Conservation (phyloP, 2,329 filamentous ascomycete species). For the Ophiostoma piceae region DNA sequence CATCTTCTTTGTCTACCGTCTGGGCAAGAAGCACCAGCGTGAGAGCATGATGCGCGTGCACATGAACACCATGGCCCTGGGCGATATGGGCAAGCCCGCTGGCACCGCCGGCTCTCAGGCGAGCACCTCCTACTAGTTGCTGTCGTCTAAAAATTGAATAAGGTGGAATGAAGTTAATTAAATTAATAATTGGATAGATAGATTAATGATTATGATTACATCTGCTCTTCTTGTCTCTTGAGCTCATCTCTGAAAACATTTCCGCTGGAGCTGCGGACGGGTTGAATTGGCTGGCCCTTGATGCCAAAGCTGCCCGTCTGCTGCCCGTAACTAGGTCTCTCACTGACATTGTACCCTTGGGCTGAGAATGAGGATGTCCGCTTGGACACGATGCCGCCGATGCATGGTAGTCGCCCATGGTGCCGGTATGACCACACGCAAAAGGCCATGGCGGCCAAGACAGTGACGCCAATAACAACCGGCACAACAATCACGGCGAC, state of each 20-base stretch:
- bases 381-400: neutral
- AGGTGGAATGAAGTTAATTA: neutral
- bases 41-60: constrained; percentile 21
- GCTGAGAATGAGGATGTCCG: neutral
- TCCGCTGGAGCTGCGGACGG: neutral
- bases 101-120: neutral
- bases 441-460: neutral
- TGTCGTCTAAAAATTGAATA: neutral
- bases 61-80: constrained; percentile 23
- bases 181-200: neutral
- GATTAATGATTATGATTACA: neutral
- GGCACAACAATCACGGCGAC: neutral
- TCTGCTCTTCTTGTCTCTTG: neutral
- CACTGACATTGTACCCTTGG: neutral
- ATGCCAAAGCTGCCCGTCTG: neutral
- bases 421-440: neutral
- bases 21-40: constrained; percentile 22
- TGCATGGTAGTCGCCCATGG: neutral
- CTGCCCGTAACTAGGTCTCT: neutral
- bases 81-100: neutral
- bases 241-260: neutral
- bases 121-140: neutral
- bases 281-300: neutral
- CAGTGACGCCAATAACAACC: neutral
- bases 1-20: constrained; percentile 22